phyloP scores from a whole-genome alignment of 192 early-diverging fungal species.

The Allomyces arbusculus region DNA sequence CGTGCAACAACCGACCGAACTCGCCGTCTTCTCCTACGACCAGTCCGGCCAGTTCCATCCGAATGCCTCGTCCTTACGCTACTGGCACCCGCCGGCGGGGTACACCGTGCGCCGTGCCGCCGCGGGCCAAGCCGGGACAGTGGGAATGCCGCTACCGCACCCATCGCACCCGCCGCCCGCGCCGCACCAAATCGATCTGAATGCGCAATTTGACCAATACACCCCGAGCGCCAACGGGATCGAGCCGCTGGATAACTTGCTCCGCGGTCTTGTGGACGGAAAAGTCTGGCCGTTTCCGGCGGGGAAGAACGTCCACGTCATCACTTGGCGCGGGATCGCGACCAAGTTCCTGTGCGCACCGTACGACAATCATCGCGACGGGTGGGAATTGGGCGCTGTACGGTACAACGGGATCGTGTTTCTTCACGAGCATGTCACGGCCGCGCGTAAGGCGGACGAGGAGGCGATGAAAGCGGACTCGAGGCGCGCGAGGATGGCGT shows the following conservation, averaged over 20 bases:
- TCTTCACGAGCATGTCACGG: slow-evolving; percentile 47
- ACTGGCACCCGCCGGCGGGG: background rate
- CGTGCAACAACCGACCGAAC: background rate
- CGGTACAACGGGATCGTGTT: slow-evolving; percentile 33
- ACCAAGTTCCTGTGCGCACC: background rate
- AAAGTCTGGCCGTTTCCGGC: background rate
- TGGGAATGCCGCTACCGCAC: no score
- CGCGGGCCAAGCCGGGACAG: no score
- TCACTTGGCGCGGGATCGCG: background rate
- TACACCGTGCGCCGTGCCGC: no score
- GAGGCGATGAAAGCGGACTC: slow-evolving; percentile 24
- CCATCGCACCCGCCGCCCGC: no score
- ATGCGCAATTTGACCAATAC: no score
- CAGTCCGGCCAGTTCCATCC: background rate
- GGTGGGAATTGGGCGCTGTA: background rate
- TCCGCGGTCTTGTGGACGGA: background rate
- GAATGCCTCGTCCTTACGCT: background rate
- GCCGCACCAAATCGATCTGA: no score
- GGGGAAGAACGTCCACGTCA: background rate
- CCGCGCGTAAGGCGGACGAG: slow-evolving; percentile 14
- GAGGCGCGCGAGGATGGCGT: slow-evolving; percentile 36
- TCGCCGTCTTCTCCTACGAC: background rate
- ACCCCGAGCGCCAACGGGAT: background rate
- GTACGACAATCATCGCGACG: background rate
- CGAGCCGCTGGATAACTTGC: background rate